Percentiles rank a stretch among this genome's conserved stretches.
These are phyloP conservation scores for Pseudonitzschia pungens DNA, from an alignment of 108 stramenopile species.

Conservation along the genomic window DNA sequence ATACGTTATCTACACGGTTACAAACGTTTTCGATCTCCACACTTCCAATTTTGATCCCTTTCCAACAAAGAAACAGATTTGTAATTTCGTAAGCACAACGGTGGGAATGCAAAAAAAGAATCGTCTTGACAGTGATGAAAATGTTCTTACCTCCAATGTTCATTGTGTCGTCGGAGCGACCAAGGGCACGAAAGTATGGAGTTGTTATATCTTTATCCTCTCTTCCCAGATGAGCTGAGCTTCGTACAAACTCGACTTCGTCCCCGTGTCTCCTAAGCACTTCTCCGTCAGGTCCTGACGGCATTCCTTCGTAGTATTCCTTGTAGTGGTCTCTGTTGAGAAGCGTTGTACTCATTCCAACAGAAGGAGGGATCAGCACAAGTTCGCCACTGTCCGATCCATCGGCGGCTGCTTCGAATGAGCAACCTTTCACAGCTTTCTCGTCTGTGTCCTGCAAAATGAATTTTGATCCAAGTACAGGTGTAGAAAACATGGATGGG, in stretches of 20 bases:
- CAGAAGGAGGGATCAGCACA: slow-evolving; percentile 29
- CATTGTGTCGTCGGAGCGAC: slow-evolving; percentile 46
- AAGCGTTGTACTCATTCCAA: slow-evolving; percentile 33
- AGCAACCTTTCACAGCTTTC: slow-evolving; percentile 7
- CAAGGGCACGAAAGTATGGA: slow-evolving; percentile 40
- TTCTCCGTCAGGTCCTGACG: slow-evolving; percentile 30
- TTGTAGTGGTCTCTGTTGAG: slow-evolving; percentile 35
- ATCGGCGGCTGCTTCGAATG: slow-evolving; percentile 7
- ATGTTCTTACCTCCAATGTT: slow-evolving; percentile 33
- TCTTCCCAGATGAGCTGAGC: slow-evolving; percentile 14
- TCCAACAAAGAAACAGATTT: not conserved
- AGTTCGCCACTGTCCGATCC: slow-evolving; percentile 32
- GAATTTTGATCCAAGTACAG: slow-evolving; percentile 38
- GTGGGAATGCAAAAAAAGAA: not conserved
- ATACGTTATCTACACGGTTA: slow-evolving; percentile 27
- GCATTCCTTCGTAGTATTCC: slow-evolving; percentile 41
- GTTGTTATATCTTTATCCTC: slow-evolving; percentile 9
- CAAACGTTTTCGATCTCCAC: slow-evolving; percentile 44
- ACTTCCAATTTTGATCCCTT: slow-evolving; percentile 35
- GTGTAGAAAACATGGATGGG: slow-evolving; percentile 42
- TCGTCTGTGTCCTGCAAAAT: slow-evolving; percentile 7
- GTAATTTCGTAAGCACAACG: not conserved
- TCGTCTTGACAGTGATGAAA: not conserved
- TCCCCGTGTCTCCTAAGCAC: slow-evolving; percentile 41
- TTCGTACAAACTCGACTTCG: slow-evolving; percentile 32